A percentile compares a stretch with the other conserved stretches of the same genome.
phyloP scores from a whole-genome alignment of 2,329 filamentous ascomycete species.

The Helicocarpus griseus region DNA sequence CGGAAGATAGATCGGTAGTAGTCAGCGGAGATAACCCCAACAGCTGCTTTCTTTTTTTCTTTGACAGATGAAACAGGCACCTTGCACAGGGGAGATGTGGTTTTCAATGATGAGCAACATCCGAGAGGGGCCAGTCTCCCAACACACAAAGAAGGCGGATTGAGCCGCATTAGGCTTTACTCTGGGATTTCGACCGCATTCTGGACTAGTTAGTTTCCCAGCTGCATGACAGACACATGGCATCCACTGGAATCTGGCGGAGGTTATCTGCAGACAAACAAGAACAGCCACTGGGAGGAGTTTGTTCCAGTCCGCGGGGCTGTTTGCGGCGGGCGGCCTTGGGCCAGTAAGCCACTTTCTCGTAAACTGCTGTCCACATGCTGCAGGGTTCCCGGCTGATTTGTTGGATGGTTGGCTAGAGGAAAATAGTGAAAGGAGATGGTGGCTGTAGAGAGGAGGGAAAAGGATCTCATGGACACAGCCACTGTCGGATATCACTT shows the following conservation, averaged over 20 bases:
- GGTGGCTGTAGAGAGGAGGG: background rate
- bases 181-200: background rate
- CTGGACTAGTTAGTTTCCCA: too few species aligned
- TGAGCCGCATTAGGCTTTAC: background rate
- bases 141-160: background rate
- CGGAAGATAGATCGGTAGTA: background rate
- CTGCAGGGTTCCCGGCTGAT: too few species aligned
- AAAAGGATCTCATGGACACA: background rate
- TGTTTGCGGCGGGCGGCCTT: background rate
- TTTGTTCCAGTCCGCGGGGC: background rate
- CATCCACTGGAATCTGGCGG: background rate
- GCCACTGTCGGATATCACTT: background rate
- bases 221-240: background rate
- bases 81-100: background rate
- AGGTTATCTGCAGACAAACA: background rate
- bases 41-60: too few species aligned
- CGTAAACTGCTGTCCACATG: background rate
- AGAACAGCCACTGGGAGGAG: background rate
- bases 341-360: background rate
- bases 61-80: background rate
- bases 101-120: background rate
- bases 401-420: background rate
- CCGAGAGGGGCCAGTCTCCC: background rate
- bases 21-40: too few species aligned
- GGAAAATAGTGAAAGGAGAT: too few species aligned